Evolutionary conservation across 2,329 filamentous ascomycete species (phyloP), one percentile per base, ranked within the genome.

Genomic region (Verticillium klebahnii): DNA sequence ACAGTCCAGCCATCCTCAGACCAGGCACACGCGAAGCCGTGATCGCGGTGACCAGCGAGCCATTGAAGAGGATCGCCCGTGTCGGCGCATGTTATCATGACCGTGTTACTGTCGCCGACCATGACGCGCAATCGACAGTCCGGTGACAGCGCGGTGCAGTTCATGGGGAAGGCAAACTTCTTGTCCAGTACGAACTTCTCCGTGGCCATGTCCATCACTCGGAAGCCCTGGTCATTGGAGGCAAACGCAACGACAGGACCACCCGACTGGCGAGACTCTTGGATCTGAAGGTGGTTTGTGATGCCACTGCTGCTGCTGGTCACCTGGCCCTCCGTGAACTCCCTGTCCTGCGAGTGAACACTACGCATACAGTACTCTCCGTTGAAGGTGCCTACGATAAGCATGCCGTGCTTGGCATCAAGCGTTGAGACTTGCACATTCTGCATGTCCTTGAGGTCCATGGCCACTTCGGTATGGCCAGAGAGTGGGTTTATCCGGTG

Each of bases 21-120:
- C 91, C 91, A 94, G 66, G 89, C 90, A 69, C 89, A 92, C 1
- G 90, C 86, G 69, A 93, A 94, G 2, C 87, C 89, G 67, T 83
- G 90, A 69, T 93, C 90, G 15, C 79, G 79, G 69, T 92, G 89
- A 2, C 88, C 87, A 4, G 77, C 73, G 1, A 93, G 81, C 31
- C 77, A 75, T 66, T 88, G 80, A 65, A 83, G 80, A 61, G 78
- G 78, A 63, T 82, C 76, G 15, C 89, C 87, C 14, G 83, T 86
- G 61, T 91, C 89, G 12, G 90, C 86, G 64, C 91, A 84, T 15
- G 85, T 84, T 69, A 94, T 89, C 58, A 89, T 76, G 0, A 89
- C 85, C 45, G 89, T 81, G 61, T 80, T 76, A 62, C 82, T 79
- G 68, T 94, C 91, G 56, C 91, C 90, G 0, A 92, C 90, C 65